Base-by-base conservation (phyloP, 2,329 filamentous ascomycete genomes). In the Ascochyta fabae region DNA sequence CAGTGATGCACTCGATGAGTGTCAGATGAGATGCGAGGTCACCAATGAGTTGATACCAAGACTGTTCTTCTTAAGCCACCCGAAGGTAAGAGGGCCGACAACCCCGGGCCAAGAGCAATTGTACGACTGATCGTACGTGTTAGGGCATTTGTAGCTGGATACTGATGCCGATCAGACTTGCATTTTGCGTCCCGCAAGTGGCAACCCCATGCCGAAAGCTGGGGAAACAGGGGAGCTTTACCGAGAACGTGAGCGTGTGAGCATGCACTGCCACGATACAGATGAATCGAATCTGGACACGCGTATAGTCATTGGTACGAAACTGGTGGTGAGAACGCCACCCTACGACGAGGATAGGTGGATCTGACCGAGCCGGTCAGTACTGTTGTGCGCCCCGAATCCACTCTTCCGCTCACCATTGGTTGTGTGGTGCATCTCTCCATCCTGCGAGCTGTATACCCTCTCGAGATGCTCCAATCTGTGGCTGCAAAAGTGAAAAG, bases 11-110 rank as follows among this genome's bases (percentile, higher is more conserved):
- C 54, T 57, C 56, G 52, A 58, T 24, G 38, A 42, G 34, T 53
- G 61, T 56, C 58, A 51, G 50, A 59, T 55, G 45, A 52, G 49
- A 41, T 42, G 29, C 38, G 36, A 44, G 43, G 39, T 56, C 36
- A 39, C 65, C 65, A 68, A 61, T 68, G 45, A 53, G 38, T 48
- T 49, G 19, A 13, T 45, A 58, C 52, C 54, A 58, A 56, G 52
- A 53, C 47, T 35, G 29, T 16, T 55, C 39, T 48, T 45, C 54
- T 45, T 44, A 59, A 65, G 65, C 65, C 61, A 62, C 58, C 58
- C 54, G 54, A 50, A 58, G 61, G 63, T 53, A 65, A 53, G 52
- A 68, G 64, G 65, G 47, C 63, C 64, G 65, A 56, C 46, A 51
- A 60, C 58, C 40, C 65, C 59, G 62, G 48, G 59, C 56, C 58